Percentiles rank a stretch among this genome's conserved stretches.
Evolutionary conservation across 768 basidiomycete species (phyloP).

Genomic region (Trametes cingulata): DNA sequence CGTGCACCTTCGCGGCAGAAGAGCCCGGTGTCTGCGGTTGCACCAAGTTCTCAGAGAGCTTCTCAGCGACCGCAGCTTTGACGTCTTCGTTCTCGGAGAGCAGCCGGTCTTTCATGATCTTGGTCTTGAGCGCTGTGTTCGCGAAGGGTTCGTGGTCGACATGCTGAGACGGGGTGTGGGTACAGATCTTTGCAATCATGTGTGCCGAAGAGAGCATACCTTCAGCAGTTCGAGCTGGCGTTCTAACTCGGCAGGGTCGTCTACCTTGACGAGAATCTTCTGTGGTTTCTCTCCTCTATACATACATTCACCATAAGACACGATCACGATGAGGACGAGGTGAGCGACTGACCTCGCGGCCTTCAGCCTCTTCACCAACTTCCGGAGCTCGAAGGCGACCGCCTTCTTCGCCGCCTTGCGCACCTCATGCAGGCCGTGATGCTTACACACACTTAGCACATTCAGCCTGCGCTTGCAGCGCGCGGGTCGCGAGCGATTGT

Average conservation of each 20-base stretch:
- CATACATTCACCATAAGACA: neutral
- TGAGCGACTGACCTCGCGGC: slow-evolving; percentile 56
- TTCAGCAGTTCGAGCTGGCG: slow-evolving; percentile 64
- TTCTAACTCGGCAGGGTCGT: slow-evolving; percentile 52
- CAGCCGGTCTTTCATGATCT: slow-evolving; percentile 69
- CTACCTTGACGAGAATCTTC: slow-evolving; percentile 31
- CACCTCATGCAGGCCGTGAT: slow-evolving; percentile 72
- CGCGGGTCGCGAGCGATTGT: neutral
- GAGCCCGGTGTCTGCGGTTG: slow-evolving; percentile 42
- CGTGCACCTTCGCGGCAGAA: slow-evolving; percentile 60
- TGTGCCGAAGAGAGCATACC: slow-evolving; percentile 39
- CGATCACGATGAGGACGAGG: neutral
- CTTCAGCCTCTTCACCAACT: slow-evolving; percentile 81
- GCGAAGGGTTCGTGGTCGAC: slow-evolving; percentile 62
- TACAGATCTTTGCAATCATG: neutral
- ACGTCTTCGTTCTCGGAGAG: slow-evolving; percentile 53
- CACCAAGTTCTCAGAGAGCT: slow-evolving; percentile 42
- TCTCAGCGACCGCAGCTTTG: slow-evolving; percentile 44
- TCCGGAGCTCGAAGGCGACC: slow-evolving; percentile 77
- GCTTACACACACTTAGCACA: slow-evolving; percentile 43
- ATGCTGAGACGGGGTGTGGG: neutral
- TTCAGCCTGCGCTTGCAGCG: neutral
- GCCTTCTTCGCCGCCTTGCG: slow-evolving; percentile 80
- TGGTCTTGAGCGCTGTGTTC: slow-evolving; percentile 64
- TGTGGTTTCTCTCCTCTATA: slow-evolving; percentile 34